Base-by-base conservation (phyloP, 108 stramenopile species). In the Skeletonema marinoi region DNA sequence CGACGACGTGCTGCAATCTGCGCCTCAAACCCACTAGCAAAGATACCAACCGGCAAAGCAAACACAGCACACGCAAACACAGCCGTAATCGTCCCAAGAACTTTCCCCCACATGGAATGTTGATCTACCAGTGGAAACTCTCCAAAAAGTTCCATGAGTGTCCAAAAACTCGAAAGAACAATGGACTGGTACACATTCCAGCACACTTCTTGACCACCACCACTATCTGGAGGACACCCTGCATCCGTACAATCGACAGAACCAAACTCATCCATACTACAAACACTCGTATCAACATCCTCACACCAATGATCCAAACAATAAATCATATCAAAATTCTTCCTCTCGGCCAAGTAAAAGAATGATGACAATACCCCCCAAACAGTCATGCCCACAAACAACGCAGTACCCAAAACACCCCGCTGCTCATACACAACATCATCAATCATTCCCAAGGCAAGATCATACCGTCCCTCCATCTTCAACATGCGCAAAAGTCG, bases 401-500 rank as follows among this genome's bases (percentile, higher is more conserved):
- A 63, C 4, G 92, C 95, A 31, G 91, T 90, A 1, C 87, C 91
- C 39, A 90, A 41, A 32, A 90, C 87, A 1, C 81, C 89, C 82
- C 80, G 90, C 59, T 94, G 92, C 6, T 85, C 93, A 50, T 67
- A 67, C 65, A 87, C 83, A 19, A 95, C 94, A 74, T 94, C 94
- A 62, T 94, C 95, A 50, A 96, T 79, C 71, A 86, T 81, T 3
- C 86, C 86, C 79, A 95, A 82, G 17, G 92, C 89, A 36, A 88
- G 75, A 78, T 89, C 88, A 76, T 88, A 94, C 12, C 95, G 85
- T 32, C 94, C 93, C 72, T 94, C 94, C 42, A 92, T 92, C 33
- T 87, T 89, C 91, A 96, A 92, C 94, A 97, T 94, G 17, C 95
- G 77, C 10, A 97, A 79, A 35, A 97, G 71, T 17, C 96, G 95